phyloP scores from a whole-genome alignment of 2,329 filamentous ascomycete genomes.

The Alternaria metachromatica region DNA sequence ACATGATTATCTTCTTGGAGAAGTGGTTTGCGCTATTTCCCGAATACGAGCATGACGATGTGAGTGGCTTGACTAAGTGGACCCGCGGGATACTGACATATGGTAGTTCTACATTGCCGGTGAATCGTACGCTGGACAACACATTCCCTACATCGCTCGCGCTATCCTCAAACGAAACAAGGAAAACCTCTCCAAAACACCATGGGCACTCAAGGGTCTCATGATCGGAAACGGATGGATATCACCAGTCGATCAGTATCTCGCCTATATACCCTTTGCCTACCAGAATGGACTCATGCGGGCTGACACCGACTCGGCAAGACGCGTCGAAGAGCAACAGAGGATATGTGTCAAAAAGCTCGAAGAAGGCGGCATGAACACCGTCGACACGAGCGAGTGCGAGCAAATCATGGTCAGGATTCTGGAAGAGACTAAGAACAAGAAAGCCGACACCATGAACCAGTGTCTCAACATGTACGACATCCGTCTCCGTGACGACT shows the following conservation, averaged over 20 bases:
- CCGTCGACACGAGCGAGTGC: constrained; percentile 74
- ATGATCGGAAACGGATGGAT: constrained; percentile 99
- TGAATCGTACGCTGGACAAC: constrained; percentile 95
- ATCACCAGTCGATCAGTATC: constrained; percentile 86
- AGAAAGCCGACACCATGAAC: constrained; percentile 58
- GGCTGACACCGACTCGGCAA: constrained; percentile 68
- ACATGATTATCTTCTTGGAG: constrained; percentile 88
- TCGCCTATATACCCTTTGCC: constrained; percentile 80
- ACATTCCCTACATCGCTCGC: constrained; percentile 96
- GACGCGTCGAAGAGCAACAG: constrained; percentile 72
- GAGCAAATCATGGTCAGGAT: constrained; percentile 79
- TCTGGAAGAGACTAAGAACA: constrained; percentile 68
- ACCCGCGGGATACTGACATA: constrained; percentile 21
- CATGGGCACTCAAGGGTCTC: constrained; percentile 83
- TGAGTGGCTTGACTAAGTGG: constrained; percentile 57
- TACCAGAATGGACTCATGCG: constrained; percentile 77
- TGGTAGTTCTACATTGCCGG: constrained; percentile 87
- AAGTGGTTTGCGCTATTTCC: constrained; percentile 92
- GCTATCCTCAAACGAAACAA: constrained; percentile 89
- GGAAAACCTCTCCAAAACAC: constrained; percentile 47
- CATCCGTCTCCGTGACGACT: constrained; percentile 79
- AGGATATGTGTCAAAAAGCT: constrained; percentile 70
- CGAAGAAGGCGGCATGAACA: constrained; percentile 63
- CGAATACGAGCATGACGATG: constrained; percentile 89
- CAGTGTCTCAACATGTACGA: constrained; percentile 97